Evolutionary conservation across 176 grass and related monocot genomes (phyloP), one percentile per base, ranked within the genome.

Genomic region (Musa acuminata): DNA sequence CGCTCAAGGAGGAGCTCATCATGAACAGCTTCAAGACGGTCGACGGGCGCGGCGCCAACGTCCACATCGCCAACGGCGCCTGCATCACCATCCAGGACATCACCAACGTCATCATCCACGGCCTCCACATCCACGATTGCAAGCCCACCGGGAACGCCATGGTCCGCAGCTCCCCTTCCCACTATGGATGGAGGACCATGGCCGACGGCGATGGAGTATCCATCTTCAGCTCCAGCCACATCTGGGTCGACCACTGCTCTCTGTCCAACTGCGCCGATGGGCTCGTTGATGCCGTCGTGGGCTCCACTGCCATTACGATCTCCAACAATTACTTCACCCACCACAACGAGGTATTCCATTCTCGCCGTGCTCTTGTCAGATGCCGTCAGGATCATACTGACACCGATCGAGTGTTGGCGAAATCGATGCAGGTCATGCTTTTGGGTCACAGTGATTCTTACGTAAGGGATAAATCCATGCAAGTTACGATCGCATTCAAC

Each of bases 291-390:
- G 67, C 67, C 67, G 19, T 70, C 35, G 51, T 70, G 48, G 48
- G 48, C 8, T 70, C 67, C 29, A 70, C 67, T 3, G 67, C 67
- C 17, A 70, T 70, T 48, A 70, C 67, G 3, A 50, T 70, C 67
- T 70, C 67, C 35, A 70, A 70, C 67, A 70, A 70, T 43, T 70
- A 70, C 67, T 70, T 70, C 67, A 70, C 67, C 16, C 67, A 70
- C 16, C 67, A 70, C 29, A 70, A 70, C 29, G 67, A 70, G 67
- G 67, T 65, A 60, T 12, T 7, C 35, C 35, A 43, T 43, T 43
- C 35, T 43, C 35, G 35, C 35, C 4, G 35, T 43, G 35, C 35
- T 43, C 35, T 43, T 43, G 35, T 43, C 0, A 5, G 4, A 43
- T 43, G 35, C 35, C 35, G 35, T 43, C 35, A 43, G 35, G 35